A percentile compares a stretch with the other conserved stretches of the same genome.
These are phyloP conservation scores for Bimuria novae-zelandiae DNA, from an alignment of 2,329 filamentous ascomycete species.

Conservation along the genomic window DNA sequence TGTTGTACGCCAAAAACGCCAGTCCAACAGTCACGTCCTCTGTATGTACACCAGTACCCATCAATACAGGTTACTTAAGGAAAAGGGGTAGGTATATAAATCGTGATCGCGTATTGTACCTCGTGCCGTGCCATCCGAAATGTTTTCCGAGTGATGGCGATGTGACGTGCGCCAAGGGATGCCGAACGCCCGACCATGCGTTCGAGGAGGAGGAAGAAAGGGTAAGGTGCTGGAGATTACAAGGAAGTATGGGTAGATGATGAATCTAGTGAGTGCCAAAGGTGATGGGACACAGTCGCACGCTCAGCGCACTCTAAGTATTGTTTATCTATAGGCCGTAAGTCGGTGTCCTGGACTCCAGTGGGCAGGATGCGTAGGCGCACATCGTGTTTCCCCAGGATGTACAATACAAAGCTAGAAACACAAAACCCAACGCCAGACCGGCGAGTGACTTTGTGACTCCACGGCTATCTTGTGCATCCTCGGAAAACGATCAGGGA, in stretches of 20 bases:
- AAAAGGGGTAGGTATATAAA: slow-evolving; percentile 6
- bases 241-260: slow-evolving; percentile 25
- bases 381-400: not conserved
- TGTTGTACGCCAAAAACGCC: slow-evolving; percentile 14
- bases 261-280: slow-evolving; percentile 12
- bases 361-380: slow-evolving; percentile 21
- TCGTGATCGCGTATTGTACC: slow-evolving; percentile 9
- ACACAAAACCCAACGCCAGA: too few species aligned
- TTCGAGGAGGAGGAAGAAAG: slow-evolving; percentile 22
- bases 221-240: slow-evolving; percentile 34
- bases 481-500: too few species aligned
- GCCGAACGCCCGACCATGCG: slow-evolving; percentile 32
- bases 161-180: slow-evolving; percentile 34
- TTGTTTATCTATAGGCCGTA: slow-evolving; percentile 37
- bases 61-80: slow-evolving; percentile 16
- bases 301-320: slow-evolving; percentile 19
- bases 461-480: too few species aligned
- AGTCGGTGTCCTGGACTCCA: slow-evolving; percentile 32
- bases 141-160: slow-evolving; percentile 7
- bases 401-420: not conserved
- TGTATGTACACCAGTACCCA: slow-evolving; percentile 14
- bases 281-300: slow-evolving; percentile 11
- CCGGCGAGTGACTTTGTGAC: too few species aligned
- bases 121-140: slow-evolving; percentile 4
- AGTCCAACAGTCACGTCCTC: slow-evolving; percentile 4